Evolutionary conservation across 768 basidiomycete species (phyloP).

Genomic region (Pisolithus marmoratus): DNA sequence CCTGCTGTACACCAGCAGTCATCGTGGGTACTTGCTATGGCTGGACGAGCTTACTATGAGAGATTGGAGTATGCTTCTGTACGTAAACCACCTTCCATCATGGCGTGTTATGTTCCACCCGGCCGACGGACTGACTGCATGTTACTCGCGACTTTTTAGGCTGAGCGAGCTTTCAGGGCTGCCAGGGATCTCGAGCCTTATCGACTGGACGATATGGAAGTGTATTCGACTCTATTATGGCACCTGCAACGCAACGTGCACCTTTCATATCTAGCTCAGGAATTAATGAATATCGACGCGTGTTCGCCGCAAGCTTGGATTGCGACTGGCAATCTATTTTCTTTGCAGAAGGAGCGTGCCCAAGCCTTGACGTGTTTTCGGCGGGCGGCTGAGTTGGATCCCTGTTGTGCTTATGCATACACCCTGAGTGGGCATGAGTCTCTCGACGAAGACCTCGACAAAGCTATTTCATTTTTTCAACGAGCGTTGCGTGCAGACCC

Average conservation of each 20-base stretch:
- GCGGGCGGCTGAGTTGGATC: constrained; percentile 84
- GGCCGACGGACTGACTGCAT: constrained; percentile 11
- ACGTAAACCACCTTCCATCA: constrained; percentile 29
- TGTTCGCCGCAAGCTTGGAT: constrained; percentile 90
- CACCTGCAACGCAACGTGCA: constrained; percentile 81
- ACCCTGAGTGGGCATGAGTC: constrained; percentile 96
- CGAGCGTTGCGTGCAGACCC: constrained; percentile 85
- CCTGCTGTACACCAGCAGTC: constrained; percentile 70
- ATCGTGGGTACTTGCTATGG: constrained; percentile 73
- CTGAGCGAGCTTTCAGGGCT: constrained; percentile 82
- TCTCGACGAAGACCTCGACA: constrained; percentile 91
- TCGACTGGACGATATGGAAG: constrained; percentile 88
- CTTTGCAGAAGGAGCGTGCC: constrained; percentile 87
- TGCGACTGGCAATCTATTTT: constrained; percentile 93
- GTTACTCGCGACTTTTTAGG: constrained; percentile 43
- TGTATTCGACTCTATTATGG: constrained; percentile 95
- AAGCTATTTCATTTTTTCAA: constrained; percentile 88
- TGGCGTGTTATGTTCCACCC: constrained; percentile 4
- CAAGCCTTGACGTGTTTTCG: constrained; percentile 93
- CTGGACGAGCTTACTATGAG: constrained; percentile 88
- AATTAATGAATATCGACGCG: constrained; percentile 80
- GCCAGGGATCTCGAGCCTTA: constrained; percentile 85
- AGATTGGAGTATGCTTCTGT: constrained; percentile 84
- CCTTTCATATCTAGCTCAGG: constrained; percentile 90
- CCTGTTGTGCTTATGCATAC: constrained; percentile 90